These are phyloP conservation scores for Talaromyces amestolkiae DNA, from an alignment of 2,329 filamentous ascomycete species.

Conservation along the genomic window DNA sequence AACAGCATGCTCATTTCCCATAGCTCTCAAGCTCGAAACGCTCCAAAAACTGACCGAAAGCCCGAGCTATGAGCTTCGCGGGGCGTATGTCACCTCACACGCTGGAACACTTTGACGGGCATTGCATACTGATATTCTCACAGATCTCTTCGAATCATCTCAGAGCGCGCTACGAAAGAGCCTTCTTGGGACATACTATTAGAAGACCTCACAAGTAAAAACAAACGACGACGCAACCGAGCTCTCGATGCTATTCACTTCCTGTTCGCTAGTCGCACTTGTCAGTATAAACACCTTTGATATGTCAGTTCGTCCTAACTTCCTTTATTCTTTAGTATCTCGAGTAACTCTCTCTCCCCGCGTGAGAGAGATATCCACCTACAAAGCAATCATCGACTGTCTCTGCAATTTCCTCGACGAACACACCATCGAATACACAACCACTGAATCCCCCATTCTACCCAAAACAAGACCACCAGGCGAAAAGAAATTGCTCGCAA, in stretches of 20 bases:
- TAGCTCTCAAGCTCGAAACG: constrained; percentile 62
- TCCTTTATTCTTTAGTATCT: constrained; percentile 28
- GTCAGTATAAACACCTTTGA: constrained; percentile 24
- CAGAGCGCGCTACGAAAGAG: constrained; percentile 44
- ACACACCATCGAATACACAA: constrained; percentile 35
- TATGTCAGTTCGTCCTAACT: background rate
- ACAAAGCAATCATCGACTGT: constrained; percentile 41
- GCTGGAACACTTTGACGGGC: constrained; percentile 38
- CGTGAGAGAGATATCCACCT: constrained; percentile 38
- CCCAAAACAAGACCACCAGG: constrained; percentile 42
- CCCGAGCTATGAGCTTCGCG: constrained; percentile 69
- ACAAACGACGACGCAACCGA: constrained; percentile 37
- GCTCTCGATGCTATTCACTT: constrained; percentile 46
- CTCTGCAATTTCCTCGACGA: constrained; percentile 42
- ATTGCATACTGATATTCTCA: constrained; percentile 34
- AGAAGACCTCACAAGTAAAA: constrained; percentile 40
- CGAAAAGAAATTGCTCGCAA: constrained; percentile 44
- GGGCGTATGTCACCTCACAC: constrained; percentile 56
- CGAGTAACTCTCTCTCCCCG: constrained; percentile 35
- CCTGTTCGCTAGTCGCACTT: constrained; percentile 40
- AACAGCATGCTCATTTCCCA: background rate
- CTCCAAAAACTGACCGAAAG: constrained; percentile 66
- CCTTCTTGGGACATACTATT: constrained; percentile 41
- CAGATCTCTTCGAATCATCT: constrained; percentile 47
- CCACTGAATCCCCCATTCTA: constrained; percentile 38